A percentile compares a stretch with the other conserved stretches of the same genome.
Evolutionary conservation across 352 stramenopile species (phyloP).

Genomic region (Globisporangium emineosum): DNA sequence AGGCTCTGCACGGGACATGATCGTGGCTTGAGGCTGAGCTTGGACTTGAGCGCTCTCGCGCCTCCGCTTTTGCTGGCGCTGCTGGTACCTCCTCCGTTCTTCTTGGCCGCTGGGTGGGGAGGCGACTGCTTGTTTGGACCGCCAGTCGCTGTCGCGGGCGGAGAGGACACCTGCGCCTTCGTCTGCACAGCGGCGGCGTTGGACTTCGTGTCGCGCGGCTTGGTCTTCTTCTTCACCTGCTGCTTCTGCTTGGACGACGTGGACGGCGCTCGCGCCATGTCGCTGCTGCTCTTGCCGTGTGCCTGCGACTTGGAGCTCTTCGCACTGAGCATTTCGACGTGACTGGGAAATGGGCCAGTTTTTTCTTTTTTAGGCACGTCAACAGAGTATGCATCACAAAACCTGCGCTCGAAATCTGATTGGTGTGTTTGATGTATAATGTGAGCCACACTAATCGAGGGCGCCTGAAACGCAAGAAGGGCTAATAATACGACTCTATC

Average conservation of each 20-base stretch:
- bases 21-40: background rate
- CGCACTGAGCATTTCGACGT: background rate
- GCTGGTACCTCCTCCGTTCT: background rate
- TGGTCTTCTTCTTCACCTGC: slow-evolving; percentile 4
- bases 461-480: no score
- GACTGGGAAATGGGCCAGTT: background rate
- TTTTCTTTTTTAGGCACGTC: background rate
- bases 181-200: background rate
- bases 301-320: slow-evolving; percentile 6
- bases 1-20: slow-evolving; percentile 21
- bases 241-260: background rate
- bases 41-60: background rate
- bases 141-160: no score
- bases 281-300: background rate
- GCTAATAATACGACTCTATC: no score
- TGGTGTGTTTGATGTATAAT: background rate
- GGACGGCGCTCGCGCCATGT: slow-evolving; percentile 5
- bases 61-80: background rate
- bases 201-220: background rate
- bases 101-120: background rate
- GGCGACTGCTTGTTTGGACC: background rate
- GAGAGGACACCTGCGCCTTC: background rate
- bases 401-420: background rate
- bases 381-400: slow-evolving; percentile 1
- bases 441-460: background rate